Base-by-base conservation (phyloP, 140 eudicot species). In the Flaveria floridana region DNA sequence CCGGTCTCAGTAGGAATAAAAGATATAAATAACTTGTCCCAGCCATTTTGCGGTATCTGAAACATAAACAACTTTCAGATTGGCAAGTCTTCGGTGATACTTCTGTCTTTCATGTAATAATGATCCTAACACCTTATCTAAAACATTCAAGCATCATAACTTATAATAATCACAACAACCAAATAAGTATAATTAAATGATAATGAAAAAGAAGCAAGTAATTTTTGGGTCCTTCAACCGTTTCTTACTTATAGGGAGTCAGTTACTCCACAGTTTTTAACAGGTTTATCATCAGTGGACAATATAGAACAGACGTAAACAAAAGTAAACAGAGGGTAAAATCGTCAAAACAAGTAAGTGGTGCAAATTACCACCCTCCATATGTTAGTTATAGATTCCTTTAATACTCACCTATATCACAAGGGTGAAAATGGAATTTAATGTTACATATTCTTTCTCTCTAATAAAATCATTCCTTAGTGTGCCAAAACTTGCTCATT, bases 11-110 rank as follows among this genome's bases (percentile, higher is more conserved):
- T 76, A 55, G 99, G 96, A 85, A 87, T 83, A 65, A 85, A 95
- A 20, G 99, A 85, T 78, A 95, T 83, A 82, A 88, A 91, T 70
- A 95, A 74, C 65, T 90, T 95, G 52, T 95, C 97, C 99, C 99
- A 95, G 81, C 99, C 99, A 72, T 79, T 77, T 78, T 85, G 95
- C 57, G 99, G 97, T 82, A 95, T 89, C 99, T 95, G 87, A 74
- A 70, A 12, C 42, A 50, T 74, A 46, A 73, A 51, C 74, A 73
- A 56, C 14, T 47, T 46, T 66, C 30, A 65, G 11, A 30, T 64
- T 11, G 16, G 39, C 41, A 65, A 59, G 21, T 52, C 16, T 14
- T 51, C 8, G 73, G 52, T 65, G 11, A 61, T 62, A 37, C 25
- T 18, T 34, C 18, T 13, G 19, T 51, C 41, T 34, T 34, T 65